Base-by-base conservation (phyloP, 768 basidiomycete species). In the Stropharia rugosoannulata region DNA sequence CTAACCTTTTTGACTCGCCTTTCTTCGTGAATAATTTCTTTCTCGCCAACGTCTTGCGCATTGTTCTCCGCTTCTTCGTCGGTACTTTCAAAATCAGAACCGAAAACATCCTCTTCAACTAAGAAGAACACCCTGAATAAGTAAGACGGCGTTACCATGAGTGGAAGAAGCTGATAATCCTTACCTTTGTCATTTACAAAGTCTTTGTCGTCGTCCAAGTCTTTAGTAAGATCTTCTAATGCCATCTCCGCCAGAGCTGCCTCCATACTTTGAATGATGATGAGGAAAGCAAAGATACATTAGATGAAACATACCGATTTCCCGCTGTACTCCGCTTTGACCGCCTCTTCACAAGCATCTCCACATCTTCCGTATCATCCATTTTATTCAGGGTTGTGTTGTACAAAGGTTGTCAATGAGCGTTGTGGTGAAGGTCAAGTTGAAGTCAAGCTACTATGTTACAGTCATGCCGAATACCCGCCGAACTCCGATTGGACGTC, bases 81-180 rank as follows among this genome's bases (percentile, higher is more conserved):
- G 0, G 92, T 93, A 60, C 87, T 90, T 59, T 85, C 89, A 64
- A 95, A 94, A 67, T 94, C 92, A 9, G 88, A 90, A 60, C 80
- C 90, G 56, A 92, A 90, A 7, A 87, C 67, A 63, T 93, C 91
- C 60, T 89, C 85, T 67, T 95, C 92, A 49, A 90, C 92, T 91
- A 63, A 42, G 51, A 3, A 16, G 16, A 42, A 51, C 38, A 8
- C 18, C 37, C 41, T 52, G 27, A 10, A 51, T 62, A 19, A 59
- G 57, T 62, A 51, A 63, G 60, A 54, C 44, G 46, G 13, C 50
- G 25, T 46, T 42, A 13, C 9, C n/a, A 8, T 55, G 9, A 12
- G 18, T 15, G 9, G n/a, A 39, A 48, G 27, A 25, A 12, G 12
- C 15, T 15, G n/a, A 45, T 37, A 25, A 15, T 13, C 55, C 60